Base-by-base conservation (phyloP, 768 basidiomycete genomes). In the Russula brevipes region DNA sequence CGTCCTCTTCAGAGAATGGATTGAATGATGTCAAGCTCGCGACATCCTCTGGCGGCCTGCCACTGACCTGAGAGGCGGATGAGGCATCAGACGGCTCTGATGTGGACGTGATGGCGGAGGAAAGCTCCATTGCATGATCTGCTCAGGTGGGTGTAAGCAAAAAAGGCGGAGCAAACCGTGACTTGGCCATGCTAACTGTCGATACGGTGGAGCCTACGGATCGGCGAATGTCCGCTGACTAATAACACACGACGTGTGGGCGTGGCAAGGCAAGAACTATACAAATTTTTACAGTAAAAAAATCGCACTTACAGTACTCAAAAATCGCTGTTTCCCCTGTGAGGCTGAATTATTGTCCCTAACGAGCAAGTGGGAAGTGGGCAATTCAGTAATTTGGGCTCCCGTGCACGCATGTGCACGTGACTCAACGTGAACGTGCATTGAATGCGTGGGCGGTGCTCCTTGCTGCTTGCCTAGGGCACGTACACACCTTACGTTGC, bases 1-100 rank as follows among this genome's bases (percentile, higher is more conserved):
- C 92, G 71, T 94, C 91, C 72, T 94, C 93, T 71, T 92, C 90
- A n/a, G 89, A 85, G 77, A 93, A 94, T 6, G 91, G 91, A 72
- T 94, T 94, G 80, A 89, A 92, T 54, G 89, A 89, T 35, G 93
- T 94, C 60, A 94, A 76, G 70, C 85, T 84, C 50, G 82, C 81
- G 49, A 86, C 80, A 78, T 90, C 90, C 55, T 86, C 78, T 19
- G 65, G 73, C 9, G 77, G 73, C 69, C 81, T 85, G 38, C 81
- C 80, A 72, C 80, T 85, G 73, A 83, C 85, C 67, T 85, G 80
- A 12, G 87, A 87, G 70, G 85, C 78, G 24, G 81, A 83, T 11
- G 82, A 80, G 17, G 76, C 76, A 16, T 69, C 66, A 55, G 68
- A 67, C 3, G 76, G 72, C 54, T 80, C 77, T 35, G 76, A 74